Percentiles rank a stretch among this genome's conserved stretches.
These are phyloP conservation scores for Paecilomyces formosus DNA, from an alignment of 2,329 filamentous ascomycete species.

Conservation along the genomic window DNA sequence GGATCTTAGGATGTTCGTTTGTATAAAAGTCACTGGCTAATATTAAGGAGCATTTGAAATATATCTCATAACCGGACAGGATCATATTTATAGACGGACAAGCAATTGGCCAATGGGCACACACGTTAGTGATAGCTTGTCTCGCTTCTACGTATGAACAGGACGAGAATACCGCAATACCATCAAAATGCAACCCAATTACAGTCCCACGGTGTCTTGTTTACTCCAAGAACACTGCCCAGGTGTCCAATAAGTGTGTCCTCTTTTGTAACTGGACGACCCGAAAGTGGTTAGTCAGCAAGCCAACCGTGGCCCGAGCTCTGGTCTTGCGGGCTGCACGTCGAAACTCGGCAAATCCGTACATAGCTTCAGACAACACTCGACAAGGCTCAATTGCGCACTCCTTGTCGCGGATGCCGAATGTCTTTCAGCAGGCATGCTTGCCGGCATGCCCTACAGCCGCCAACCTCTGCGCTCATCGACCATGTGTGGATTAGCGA, in stretches of 20 bases:
- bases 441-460: conserved; percentile 29
- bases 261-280: background rate
- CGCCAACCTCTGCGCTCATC: conserved; percentile 14
- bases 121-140: background rate
- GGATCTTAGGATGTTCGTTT: too few relatives aligned
- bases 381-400: background rate
- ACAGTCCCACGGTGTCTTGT: background rate
- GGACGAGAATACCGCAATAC: background rate
- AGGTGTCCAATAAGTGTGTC: background rate
- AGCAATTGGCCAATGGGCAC: background rate
- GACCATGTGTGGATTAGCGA: conserved; percentile 42
- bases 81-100: background rate
- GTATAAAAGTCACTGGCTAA: too few relatives aligned
- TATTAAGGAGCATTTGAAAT: background rate
- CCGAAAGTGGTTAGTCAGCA: background rate
- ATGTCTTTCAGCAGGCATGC: conserved; percentile 39
- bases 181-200: background rate
- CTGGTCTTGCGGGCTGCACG: background rate
- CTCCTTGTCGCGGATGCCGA: conserved; percentile 11
- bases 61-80: background rate
- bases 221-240: background rate
- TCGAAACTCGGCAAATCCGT: background rate
- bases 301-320: background rate
- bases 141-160: background rate
- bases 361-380: background rate